Evolutionary conservation across 345 rosid species (phyloP).

Genomic region (Eutrema japonicum): DNA sequence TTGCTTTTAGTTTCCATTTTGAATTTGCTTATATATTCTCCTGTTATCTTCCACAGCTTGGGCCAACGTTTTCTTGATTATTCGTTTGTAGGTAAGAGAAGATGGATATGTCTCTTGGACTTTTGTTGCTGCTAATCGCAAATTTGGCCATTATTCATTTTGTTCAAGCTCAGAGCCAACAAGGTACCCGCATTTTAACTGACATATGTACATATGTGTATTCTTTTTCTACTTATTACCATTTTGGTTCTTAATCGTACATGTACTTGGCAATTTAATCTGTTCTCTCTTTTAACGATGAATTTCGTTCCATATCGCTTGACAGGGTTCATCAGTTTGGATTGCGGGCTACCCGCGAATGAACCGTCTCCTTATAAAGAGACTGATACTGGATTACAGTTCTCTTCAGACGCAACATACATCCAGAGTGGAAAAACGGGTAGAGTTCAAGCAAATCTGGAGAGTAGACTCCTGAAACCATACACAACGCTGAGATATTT

Average conservation of each 20-base stretch:
- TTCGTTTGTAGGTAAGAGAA: background rate
- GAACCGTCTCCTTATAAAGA: conserved; percentile 37
- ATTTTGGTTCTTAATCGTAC: background rate
- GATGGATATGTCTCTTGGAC: conserved; percentile 24
- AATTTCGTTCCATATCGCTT: background rate
- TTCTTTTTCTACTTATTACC: background rate
- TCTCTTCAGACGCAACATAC: conserved; percentile 41
- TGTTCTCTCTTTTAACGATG: background rate
- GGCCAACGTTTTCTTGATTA: background rate
- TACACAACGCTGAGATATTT: conserved; percentile 38
- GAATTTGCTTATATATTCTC: conserved; percentile 11
- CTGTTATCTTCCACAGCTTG: background rate
- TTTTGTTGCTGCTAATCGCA: background rate
- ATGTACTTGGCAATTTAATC: background rate
- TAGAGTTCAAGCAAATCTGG: background rate
- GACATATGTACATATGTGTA: background rate
- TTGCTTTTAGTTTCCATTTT: background rate
- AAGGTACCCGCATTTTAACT: conserved; percentile 30
- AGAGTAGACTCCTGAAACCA: background rate
- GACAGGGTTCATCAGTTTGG: conserved; percentile 57
- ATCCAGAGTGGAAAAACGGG: conserved; percentile 38
- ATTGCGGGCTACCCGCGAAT: conserved; percentile 45
- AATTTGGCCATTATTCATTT: conserved; percentile 7
- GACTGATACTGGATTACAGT: accelerated
- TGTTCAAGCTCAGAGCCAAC: conserved; percentile 44